A percentile compares a stretch with the other conserved stretches of the same genome.
Conservation (phyloP, 306 rosid species). For the Casuarina glauca region DNA sequence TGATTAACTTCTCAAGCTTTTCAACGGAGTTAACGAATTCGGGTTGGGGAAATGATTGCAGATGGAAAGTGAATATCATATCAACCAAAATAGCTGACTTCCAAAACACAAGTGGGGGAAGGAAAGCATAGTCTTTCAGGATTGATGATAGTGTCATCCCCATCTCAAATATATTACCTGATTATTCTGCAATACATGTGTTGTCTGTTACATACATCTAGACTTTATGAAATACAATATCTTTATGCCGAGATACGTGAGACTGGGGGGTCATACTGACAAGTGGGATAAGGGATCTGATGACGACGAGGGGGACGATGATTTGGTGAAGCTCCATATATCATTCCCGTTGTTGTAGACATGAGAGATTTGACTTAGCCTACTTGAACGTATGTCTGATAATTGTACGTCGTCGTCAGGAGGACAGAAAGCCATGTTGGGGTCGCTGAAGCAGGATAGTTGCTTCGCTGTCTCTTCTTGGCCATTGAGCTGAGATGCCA, state of each 20-base stretch:
- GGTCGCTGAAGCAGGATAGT: slow-evolving; percentile 36
- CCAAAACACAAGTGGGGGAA: not conserved
- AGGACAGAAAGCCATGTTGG: slow-evolving; percentile 31
- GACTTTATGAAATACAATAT: not conserved
- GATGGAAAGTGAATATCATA: slow-evolving; percentile 22
- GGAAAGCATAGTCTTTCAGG: slow-evolving; percentile 1
- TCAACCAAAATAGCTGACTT: slow-evolving; percentile 22
- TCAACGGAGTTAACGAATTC: slow-evolving; percentile 22
- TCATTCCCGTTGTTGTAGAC: slow-evolving; percentile 38
- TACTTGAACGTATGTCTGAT: slow-evolving; percentile 30
- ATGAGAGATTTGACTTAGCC: slow-evolving; percentile 19
- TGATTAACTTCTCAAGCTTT: slow-evolving; percentile 37
- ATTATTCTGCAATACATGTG: slow-evolving; percentile 9
- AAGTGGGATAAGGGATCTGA: slow-evolving; percentile 59
- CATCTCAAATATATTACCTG: slow-evolving; percentile 3
- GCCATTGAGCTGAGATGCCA: slow-evolving; percentile 60
- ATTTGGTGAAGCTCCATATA: slow-evolving; percentile 47
- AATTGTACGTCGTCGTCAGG: slow-evolving; percentile 36
- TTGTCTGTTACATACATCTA: slow-evolving; percentile 4
- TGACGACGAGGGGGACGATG: slow-evolving; percentile 36
- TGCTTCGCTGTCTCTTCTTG: slow-evolving; percentile 43
- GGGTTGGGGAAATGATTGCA: slow-evolving; percentile 23
- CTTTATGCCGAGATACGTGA: not conserved
- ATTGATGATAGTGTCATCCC: slow-evolving; percentile 20
- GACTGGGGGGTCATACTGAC: slow-evolving; percentile 37